These are phyloP conservation scores for Crithidia expoeki DNA, from an alignment of 208 protist species.

Conservation along the genomic window DNA sequence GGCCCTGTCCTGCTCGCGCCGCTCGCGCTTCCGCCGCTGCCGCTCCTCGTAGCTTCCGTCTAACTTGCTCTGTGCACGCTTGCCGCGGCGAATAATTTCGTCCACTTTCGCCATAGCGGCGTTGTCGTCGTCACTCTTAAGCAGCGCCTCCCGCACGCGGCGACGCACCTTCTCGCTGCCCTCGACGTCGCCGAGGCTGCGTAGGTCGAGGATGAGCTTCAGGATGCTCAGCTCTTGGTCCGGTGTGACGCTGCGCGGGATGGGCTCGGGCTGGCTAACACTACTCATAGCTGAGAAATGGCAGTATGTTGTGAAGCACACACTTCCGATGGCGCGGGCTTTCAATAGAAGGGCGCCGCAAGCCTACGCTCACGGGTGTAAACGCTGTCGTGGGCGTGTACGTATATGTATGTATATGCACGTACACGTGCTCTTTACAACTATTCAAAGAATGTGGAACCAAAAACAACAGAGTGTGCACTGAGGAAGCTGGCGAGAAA, in stretches of 20 bases:
- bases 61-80: conserved; percentile 51
- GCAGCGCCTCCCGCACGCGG: conserved; percentile 52
- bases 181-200: conserved; percentile 51
- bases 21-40: conserved; percentile 51
- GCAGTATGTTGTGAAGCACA: neutral
- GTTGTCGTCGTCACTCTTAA: conserved; percentile 46
- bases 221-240: conserved; percentile 68
- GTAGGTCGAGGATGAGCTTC: conserved; percentile 62
- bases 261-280: conserved; percentile 6
- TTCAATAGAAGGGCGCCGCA: neutral
- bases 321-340: neutral
- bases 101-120: conserved; percentile 47
- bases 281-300: conserved; percentile 10
- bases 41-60: conserved; percentile 70
- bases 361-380: neutral
- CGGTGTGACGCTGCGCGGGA: conserved; percentile 37
- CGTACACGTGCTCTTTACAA: neutral
- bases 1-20: conserved; percentile 40
- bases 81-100: conserved; percentile 54
- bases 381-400: neutral
- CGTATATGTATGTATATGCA: conserved; percentile 12
- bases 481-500: too few relatives aligned
- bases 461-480: neutral
- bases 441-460: neutral
- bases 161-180: conserved; percentile 62